Evolutionary conservation across 148 eudicot species (phyloP), one percentile per base, ranked within the genome.

Genomic region (Rhododendron ovatum): DNA sequence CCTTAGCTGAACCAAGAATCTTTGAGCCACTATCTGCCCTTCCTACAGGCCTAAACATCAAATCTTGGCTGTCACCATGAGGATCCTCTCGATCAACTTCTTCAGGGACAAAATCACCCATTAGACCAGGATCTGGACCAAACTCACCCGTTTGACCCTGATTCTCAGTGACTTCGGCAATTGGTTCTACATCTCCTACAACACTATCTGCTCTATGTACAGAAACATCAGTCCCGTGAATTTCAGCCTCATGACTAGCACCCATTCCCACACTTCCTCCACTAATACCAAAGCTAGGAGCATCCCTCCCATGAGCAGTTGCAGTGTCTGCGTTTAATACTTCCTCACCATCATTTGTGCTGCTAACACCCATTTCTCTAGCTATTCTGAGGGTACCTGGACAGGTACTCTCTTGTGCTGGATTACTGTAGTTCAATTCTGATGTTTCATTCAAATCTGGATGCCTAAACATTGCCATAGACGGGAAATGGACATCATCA

Each of bases 251-350:
- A 88, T 98, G 98, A 87, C 98, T 98, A 87, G 98, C 98, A 82
- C 96, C 99, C 99, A 95, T 98, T 80, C 99, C 98, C 77, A 98
- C 96, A 93, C 99, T 98, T 89, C 99, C 98, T 84, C 98, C 98
- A 87, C 99, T 98, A 48, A 95, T 88, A 71, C 98, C 99, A 84
- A 98, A 87, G 89, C 99, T 98, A 81, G 92, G 94, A 15, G 93
- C 96, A 87, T 95, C 98, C 86, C 93, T 93, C 82, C 95, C 95
- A 51, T 91, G 93, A 61, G 88, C 95, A 87, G 95, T 98, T 14
- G 90, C 90, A 82, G 93, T 98, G 86, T 98, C 98, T 10, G 98
- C 88, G 86, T 98, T 95, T 53, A 95, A 89, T 18, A 98, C 99
- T 90, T 97, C 99, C 86, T 96, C 99, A n/a, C 88, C 95, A 65